Evolutionary conservation across 306 rosid species (phyloP).

Genomic region (Prunus campanulata): DNA sequence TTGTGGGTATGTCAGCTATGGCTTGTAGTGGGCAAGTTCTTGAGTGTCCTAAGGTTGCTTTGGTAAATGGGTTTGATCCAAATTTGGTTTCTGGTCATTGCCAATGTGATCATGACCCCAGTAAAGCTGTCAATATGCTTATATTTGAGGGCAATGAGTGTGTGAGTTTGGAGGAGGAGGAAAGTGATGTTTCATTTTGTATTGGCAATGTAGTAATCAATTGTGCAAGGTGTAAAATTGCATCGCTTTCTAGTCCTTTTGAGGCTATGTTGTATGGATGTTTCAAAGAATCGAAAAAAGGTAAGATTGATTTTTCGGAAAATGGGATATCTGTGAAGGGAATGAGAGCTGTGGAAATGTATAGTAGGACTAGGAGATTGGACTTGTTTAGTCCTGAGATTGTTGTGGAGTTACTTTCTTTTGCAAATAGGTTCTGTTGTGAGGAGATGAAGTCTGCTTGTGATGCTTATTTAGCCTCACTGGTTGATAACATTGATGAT

Average conservation of each 20-base stretch:
- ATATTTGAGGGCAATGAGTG: slow-evolving; percentile 17
- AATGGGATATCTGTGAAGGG: slow-evolving; percentile 59
- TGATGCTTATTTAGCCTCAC: slow-evolving; percentile 61
- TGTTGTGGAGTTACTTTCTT: slow-evolving; percentile 65
- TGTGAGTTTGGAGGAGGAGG: slow-evolving; percentile 28
- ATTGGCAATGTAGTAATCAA: slow-evolving; percentile 53
- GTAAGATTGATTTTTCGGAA: slow-evolving; percentile 55
- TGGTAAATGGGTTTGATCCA: slow-evolving; percentile 45
- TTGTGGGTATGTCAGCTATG: slow-evolving; percentile 50
- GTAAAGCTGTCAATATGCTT: slow-evolving; percentile 20
- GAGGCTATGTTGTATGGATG: slow-evolving; percentile 70
- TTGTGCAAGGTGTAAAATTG: slow-evolving; percentile 54
- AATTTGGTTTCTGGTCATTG: slow-evolving; percentile 42
- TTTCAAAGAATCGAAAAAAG: slow-evolving; percentile 55
- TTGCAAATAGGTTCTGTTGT: slow-evolving; percentile 78
- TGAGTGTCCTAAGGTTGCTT: slow-evolving; percentile 73
- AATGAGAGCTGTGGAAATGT: slow-evolving; percentile 67
- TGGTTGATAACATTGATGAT: slow-evolving; percentile 48
- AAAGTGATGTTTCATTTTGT: slow-evolving; percentile 54
- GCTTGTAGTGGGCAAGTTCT: slow-evolving; percentile 63
- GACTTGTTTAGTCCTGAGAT: slow-evolving; percentile 47
- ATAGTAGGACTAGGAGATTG: slow-evolving; percentile 63
- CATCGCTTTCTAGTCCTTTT: slow-evolving; percentile 59
- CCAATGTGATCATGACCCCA: slow-evolving; percentile 39
- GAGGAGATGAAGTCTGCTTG: slow-evolving; percentile 70